A percentile compares a stretch with the other conserved stretches of the same genome.
phyloP scores from a whole-genome alignment of 345 rosid genomes.

The Sisymbrium altissimum region DNA sequence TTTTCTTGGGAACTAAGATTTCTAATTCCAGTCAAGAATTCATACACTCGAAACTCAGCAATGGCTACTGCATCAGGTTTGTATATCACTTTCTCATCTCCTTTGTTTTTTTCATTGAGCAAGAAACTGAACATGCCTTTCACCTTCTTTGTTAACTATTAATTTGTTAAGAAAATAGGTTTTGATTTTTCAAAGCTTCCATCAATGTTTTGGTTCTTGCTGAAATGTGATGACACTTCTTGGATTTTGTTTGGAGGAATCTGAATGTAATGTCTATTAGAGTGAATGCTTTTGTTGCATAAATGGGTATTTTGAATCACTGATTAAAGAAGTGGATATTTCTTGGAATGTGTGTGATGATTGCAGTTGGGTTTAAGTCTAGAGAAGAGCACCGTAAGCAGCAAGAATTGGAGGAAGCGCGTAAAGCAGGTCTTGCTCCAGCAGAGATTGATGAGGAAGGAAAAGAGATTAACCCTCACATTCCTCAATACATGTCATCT shows the following conservation, averaged over 20 bases:
- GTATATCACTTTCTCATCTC: neutral
- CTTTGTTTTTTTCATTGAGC: neutral
- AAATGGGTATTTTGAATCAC: neutral
- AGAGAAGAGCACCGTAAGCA: neutral
- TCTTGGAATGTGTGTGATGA: neutral
- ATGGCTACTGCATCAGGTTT: neutral
- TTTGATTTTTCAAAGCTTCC: neutral
- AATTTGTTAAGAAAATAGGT: neutral
- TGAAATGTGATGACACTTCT: neutral
- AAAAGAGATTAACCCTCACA: conserved; percentile 1
- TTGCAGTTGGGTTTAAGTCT: neutral
- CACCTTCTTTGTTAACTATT: neutral
- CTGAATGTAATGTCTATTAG: neutral
- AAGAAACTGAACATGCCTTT: neutral
- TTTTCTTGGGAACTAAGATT: neutral
- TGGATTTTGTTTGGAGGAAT: neutral
- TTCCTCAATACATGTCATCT: neutral
- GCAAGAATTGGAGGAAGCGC: neutral
- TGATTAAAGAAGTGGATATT: neutral
- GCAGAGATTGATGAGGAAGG: neutral
- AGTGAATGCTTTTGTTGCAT: neutral
- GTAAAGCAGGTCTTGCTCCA: neutral
- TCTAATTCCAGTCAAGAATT: neutral
- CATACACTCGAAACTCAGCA: neutral
- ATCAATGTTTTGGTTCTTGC: too few relatives aligned